Base-by-base conservation (phyloP, 371 early-diverging fungal genomes). In the Cokeromyces recurvatus region DNA sequence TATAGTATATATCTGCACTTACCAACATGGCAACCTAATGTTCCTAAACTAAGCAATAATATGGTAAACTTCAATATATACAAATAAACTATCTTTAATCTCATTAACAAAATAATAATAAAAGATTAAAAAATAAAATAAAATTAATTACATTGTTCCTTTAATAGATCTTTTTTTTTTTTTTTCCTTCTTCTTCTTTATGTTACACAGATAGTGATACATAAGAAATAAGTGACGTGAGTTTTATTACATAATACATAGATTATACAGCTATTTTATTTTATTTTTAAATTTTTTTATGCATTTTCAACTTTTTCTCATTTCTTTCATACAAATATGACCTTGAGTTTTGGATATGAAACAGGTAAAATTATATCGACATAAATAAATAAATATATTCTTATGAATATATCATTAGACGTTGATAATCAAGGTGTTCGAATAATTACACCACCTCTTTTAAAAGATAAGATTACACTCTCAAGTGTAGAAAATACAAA, bases 301-400 rank as follows among this genome's bases (percentile, higher is more conserved):
- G 24, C 16, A 3, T 14, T 23, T 41, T 41, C 42, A 20, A 24
- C 16, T 16, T 32, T 25, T 36, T 35, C 23, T 40, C 12, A 27
- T 34, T 40, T 35, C 14, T 14, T 36, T 10, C 11, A 36, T 11
- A 25, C 11, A 16, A 47, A 25, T 12, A 70, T 70, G 70, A 27
- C 58, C 25, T 37, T 71, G 35, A 54, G 45, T 2, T 64, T 51
- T 46, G 71, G 71, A 25, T 71, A 71, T 57, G 71, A 71, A 58
- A 57, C 60, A 39, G 54, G 62, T 46, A 45, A 25, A 27, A 38
- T 15, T 16, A 20, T n/a, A 32, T 14, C 22, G 12, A 24, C 9
- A 14, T 29, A 22, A 20, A 2, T 42, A 23, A 11, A 27, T 2
- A n/a, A 19, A 24, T 21, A 16, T 12, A 16, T 41, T 7, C 11